These are phyloP conservation scores for Auricularia sp. DNA, from an alignment of 768 basidiomycete genomes.

Conservation along the genomic window DNA sequence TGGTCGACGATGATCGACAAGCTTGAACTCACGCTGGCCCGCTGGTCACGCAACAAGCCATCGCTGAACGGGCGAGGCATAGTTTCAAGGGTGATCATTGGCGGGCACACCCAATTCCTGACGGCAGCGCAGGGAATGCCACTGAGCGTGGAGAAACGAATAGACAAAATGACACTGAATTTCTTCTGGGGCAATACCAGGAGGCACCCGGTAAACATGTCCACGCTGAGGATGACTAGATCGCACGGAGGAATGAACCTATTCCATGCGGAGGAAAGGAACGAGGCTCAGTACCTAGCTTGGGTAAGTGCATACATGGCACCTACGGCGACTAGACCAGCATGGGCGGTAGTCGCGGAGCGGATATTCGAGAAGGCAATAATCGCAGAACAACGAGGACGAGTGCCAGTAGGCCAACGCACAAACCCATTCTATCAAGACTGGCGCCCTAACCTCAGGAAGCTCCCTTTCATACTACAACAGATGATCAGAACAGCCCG, in stretches of 20 bases:
- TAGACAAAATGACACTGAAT: slow-evolving; percentile 13
- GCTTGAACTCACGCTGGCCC: slow-evolving; percentile 11
- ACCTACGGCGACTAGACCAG: not conserved
- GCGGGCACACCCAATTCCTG: slow-evolving; percentile 25
- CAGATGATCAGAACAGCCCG: not conserved
- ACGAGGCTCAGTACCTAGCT: slow-evolving; percentile 10
- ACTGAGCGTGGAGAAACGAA: slow-evolving; percentile 9
- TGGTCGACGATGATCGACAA: slow-evolving; percentile 23
- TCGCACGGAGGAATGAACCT: not conserved
- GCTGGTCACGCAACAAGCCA: slow-evolving; percentile 21
- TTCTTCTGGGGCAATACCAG: slow-evolving; percentile 19
- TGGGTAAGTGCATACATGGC: slow-evolving; percentile 5
- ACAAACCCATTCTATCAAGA: not conserved
- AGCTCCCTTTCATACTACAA: not conserved
- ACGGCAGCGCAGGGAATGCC: slow-evolving; percentile 30
- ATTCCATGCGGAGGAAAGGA: not conserved
- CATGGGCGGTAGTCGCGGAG: slow-evolving; percentile 9
- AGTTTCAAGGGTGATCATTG: slow-evolving; percentile 19
- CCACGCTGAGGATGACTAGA: not conserved
- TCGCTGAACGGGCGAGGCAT: slow-evolving; percentile 19
- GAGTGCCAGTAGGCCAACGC: not conserved
- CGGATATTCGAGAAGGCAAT: not conserved
- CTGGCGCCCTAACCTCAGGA: not conserved
- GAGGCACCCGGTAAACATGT: not conserved
- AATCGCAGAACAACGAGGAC: not conserved